Conservation (phyloP, 2,329 filamentous ascomycete genomes). For the Cladophialophora immunda region DNA sequence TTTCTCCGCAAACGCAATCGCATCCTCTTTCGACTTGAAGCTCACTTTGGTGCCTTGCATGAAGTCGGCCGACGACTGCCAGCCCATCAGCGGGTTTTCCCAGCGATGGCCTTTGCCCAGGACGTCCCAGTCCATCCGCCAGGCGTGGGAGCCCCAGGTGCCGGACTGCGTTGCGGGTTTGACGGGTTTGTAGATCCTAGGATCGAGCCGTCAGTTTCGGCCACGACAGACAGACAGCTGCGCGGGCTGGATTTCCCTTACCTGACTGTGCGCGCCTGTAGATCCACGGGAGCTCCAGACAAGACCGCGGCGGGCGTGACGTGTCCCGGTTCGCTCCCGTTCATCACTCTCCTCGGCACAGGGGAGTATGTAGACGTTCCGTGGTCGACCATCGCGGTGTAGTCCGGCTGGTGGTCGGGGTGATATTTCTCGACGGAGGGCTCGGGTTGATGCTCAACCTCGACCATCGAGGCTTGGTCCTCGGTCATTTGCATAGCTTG, state of each 20-base stretch:
- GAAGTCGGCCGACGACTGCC: constrained; percentile 93
- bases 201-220: constrained; percentile 29
- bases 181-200: constrained; percentile 86
- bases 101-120: constrained; percentile 91
- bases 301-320: constrained; percentile 82
- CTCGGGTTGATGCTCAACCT: constrained; percentile 47
- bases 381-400: constrained; percentile 81
- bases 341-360: constrained; percentile 86
- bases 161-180: constrained; percentile 98
- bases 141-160: constrained; percentile 81
- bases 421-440: constrained; percentile 60
- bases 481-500: constrained; percentile 51
- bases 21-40: constrained; percentile 94
- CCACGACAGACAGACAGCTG: neutral
- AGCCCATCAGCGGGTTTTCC: constrained; percentile 98
- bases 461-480: constrained; percentile 55
- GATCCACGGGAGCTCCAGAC: constrained; percentile 90
- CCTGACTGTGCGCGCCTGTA: constrained; percentile 94
- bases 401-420: constrained; percentile 78
- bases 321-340: constrained; percentile 83
- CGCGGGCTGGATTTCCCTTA: constrained; percentile 55
- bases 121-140: constrained; percentile 99
- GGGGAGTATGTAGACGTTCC: constrained; percentile 92
- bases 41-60: constrained; percentile 94
- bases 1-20: constrained; percentile 94